Percentiles rank a stretch among this genome's conserved stretches.
These are phyloP conservation scores for Polytrichum formosum DNA, from an alignment of 225 moss, liverwort and hornwort species.

Conservation along the genomic window DNA sequence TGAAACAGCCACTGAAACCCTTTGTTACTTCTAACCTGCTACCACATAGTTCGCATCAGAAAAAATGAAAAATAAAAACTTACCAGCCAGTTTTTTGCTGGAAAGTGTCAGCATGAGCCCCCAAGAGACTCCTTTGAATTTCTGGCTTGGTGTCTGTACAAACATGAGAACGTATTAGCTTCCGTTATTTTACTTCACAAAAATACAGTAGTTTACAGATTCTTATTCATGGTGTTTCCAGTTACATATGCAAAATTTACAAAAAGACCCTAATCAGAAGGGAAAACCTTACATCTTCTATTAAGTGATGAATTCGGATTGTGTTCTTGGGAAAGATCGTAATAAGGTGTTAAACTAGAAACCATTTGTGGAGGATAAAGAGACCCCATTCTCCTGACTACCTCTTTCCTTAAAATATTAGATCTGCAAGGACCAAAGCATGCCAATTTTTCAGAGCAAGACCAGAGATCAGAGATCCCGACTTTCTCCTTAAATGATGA, in stretches of 20 bases:
- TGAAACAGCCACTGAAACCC: no score
- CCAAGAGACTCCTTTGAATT: slow-evolving; percentile 57
- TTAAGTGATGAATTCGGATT: no score
- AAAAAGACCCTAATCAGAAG: no score
- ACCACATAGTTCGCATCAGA: background rate
- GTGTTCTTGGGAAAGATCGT: no score
- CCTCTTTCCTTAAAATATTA: background rate
- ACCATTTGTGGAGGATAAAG: no score
- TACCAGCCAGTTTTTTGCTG: slow-evolving; percentile 49
- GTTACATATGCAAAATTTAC: no score
- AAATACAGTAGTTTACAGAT: no score
- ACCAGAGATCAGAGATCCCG: slow-evolving; percentile 4
- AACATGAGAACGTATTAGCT: background rate
- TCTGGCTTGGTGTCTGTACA: slow-evolving; percentile 50
- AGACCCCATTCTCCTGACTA: slow-evolving; percentile 1
- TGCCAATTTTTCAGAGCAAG: background rate
- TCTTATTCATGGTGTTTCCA: no score
- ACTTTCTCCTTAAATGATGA: background rate
- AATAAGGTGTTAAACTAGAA: no score
- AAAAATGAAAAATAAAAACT: slow-evolving; percentile 2
- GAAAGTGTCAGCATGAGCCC: slow-evolving; percentile 60
- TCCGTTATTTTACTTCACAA: no score
- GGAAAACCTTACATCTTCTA: no score
- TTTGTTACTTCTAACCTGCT: no score
- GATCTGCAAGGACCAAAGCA: slow-evolving; percentile 9